phyloP scores from a whole-genome alignment of 805 yeast genomes.

The Candida schatavii region DNA sequence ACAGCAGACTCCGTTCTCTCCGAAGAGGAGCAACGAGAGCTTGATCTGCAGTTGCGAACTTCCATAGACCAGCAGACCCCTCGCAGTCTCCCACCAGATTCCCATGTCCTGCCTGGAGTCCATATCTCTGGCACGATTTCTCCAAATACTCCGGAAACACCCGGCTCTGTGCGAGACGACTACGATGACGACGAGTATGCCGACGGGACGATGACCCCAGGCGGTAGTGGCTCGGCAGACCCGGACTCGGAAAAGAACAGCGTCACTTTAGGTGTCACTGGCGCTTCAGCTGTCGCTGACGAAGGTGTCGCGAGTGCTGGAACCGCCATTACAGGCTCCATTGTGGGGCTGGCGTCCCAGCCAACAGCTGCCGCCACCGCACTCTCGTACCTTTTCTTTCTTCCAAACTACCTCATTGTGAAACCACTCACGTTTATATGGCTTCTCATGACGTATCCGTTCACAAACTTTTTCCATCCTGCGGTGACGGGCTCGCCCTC shows the following conservation, averaged over 20 bases:
- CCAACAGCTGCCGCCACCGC: neutral
- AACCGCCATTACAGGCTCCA: no score
- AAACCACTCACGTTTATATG: slow-evolving; percentile 51
- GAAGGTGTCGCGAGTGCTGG: no score
- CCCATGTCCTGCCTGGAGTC: neutral
- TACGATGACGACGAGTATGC: neutral
- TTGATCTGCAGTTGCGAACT: slow-evolving; percentile 4
- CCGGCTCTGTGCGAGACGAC: neutral
- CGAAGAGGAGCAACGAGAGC: neutral
- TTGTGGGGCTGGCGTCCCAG: no score
- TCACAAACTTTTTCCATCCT: slow-evolving; percentile 24
- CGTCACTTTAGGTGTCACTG: no score
- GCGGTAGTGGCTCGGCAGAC: neutral
- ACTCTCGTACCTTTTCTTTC: slow-evolving; percentile 29
- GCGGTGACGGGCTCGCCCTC: neutral
- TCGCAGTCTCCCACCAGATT: no score
- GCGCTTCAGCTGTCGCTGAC: no score
- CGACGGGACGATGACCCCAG: neutral
- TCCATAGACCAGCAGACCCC: slow-evolving; percentile 4
- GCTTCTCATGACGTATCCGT: slow-evolving; percentile 56
- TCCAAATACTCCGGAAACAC: neutral
- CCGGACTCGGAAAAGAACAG: no score
- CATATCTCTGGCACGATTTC: neutral
- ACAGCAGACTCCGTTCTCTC: neutral
- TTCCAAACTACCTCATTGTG: slow-evolving; percentile 50